Conservation (phyloP, 768 basidiomycete genomes). For the Naematelia encephala region DNA sequence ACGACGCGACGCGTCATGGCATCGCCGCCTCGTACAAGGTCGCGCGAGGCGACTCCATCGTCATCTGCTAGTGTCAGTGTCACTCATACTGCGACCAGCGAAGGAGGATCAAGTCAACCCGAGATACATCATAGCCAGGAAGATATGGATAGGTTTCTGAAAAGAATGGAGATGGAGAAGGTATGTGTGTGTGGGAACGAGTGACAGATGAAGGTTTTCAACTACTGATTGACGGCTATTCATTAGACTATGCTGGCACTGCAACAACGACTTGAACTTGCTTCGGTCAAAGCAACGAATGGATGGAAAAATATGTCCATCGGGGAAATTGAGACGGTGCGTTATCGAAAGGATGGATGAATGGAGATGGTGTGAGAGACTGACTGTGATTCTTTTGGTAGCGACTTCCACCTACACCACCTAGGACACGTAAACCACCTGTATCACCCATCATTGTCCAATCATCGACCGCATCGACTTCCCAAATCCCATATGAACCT, state of each 20-base stretch:
- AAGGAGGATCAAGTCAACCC: neutral
- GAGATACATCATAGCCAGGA: conserved; percentile 9
- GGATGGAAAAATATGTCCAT: conserved; percentile 44
- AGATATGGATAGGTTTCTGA: conserved; percentile 38
- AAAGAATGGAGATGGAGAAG: conserved; percentile 46
- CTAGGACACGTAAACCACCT: conserved; percentile 18
- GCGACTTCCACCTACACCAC: conserved; percentile 28
- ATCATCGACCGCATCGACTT: conserved; percentile 10
- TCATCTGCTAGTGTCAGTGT: conserved; percentile 8
- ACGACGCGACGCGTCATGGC: conserved; percentile 6
- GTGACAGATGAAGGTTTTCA: neutral
- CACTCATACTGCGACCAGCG: neutral
- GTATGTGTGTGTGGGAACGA: conserved; percentile 27
- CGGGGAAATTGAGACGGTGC: conserved; percentile 38
- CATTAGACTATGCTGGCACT: conserved; percentile 36
- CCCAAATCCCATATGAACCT: conserved; percentile 29
- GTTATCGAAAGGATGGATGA: conserved; percentile 9
- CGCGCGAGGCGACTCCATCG: conserved; percentile 26
- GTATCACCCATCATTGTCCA: conserved; percentile 17
- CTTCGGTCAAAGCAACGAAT: conserved; percentile 39
- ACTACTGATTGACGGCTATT: conserved; percentile 1
- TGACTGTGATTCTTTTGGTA: conserved; percentile 1
- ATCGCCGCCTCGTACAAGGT: conserved; percentile 9
- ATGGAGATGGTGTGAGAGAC: neutral
- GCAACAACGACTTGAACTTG: conserved; percentile 43